These are phyloP conservation scores for Halenospora varia DNA, from an alignment of 495 filamentous ascomycete genomes.

Conservation along the genomic window DNA sequence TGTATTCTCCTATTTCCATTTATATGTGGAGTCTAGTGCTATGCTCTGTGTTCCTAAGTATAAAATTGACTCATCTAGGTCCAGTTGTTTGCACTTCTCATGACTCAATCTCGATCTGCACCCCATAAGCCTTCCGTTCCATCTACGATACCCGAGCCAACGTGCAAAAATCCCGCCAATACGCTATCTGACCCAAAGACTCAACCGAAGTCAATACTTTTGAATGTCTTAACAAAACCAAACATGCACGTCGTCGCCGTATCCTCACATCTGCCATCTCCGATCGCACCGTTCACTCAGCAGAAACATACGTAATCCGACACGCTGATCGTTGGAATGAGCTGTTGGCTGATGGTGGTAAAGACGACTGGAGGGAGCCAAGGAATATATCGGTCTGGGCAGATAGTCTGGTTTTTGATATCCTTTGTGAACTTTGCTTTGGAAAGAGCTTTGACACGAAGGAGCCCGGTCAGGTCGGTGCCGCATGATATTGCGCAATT, in stretches of 20 bases:
- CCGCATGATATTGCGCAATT: constrained; percentile 52
- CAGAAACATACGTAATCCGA: constrained; percentile 57
- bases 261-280: constrained; percentile 62
- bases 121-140: constrained; percentile 48
- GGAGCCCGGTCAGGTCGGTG: constrained; percentile 50
- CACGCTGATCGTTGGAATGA: constrained; percentile 44
- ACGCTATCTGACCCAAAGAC: constrained; percentile 54
- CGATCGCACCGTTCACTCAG: constrained; percentile 48
- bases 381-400: constrained; percentile 59
- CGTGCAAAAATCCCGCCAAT: constrained; percentile 61
- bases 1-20: neutral
- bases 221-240: constrained; percentile 51
- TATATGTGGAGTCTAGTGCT: neutral
- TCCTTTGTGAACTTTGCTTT: constrained; percentile 68
- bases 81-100: constrained; percentile 57
- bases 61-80: constrained; percentile 26
- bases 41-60: neutral
- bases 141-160: constrained; percentile 61
- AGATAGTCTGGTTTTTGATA: constrained; percentile 67
- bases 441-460: constrained; percentile 72
- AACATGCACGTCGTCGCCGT: constrained; percentile 60
- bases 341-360: constrained; percentile 18
- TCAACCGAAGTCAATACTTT: constrained; percentile 55
- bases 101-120: constrained; percentile 57
- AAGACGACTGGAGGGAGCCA: constrained; percentile 36